phyloP scores from a whole-genome alignment of 495 filamentous ascomycete genomes.

The Penicillium pancosmium region DNA sequence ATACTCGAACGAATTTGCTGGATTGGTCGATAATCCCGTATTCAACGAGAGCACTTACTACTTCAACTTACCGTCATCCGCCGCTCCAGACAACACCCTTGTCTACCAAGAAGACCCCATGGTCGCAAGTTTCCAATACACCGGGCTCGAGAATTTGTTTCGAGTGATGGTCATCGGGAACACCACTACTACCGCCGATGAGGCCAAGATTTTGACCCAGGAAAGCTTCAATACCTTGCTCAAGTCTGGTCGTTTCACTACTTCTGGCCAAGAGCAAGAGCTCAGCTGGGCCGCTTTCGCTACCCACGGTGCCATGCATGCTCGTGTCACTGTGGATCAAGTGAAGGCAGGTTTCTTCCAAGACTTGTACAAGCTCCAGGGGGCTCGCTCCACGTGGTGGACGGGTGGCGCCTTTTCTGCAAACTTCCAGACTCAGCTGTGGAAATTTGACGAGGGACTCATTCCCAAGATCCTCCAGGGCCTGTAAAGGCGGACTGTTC shows the following conservation, averaged over 20 bases:
- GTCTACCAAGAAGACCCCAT: conserved; percentile 38
- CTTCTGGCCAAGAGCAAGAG: conserved; percentile 13
- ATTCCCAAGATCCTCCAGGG: conserved; percentile 27
- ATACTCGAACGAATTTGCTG: conserved; percentile 39
- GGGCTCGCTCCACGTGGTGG: conserved; percentile 42
- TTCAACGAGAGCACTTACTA: conserved; percentile 26
- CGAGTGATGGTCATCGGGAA: conserved; percentile 44
- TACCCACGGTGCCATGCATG: conserved; percentile 41
- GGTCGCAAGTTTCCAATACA: conserved; percentile 34
- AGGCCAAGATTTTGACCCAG: conserved; percentile 32
- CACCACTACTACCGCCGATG: conserved; percentile 24
- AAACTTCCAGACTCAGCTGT: conserved; percentile 43
- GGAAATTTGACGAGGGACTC: conserved; percentile 40
- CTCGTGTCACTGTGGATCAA: conserved; percentile 31
- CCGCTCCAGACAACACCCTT: conserved; percentile 32
- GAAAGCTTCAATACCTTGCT: conserved; percentile 33
- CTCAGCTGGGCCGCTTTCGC: conserved; percentile 40
- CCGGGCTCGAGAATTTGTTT: conserved; percentile 36
- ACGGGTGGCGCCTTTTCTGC: conserved; percentile 42
- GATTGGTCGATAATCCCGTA: conserved; percentile 34
- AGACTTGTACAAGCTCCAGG: conserved; percentile 42
- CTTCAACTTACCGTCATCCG: conserved; percentile 31
- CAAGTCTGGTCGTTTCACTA: conserved; percentile 27
- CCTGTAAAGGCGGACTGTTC: conserved; percentile 5
- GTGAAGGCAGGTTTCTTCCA: conserved; percentile 38